Conservation (phyloP, 192 early-diverging fungal species). For the Backusella westeae region DNA sequence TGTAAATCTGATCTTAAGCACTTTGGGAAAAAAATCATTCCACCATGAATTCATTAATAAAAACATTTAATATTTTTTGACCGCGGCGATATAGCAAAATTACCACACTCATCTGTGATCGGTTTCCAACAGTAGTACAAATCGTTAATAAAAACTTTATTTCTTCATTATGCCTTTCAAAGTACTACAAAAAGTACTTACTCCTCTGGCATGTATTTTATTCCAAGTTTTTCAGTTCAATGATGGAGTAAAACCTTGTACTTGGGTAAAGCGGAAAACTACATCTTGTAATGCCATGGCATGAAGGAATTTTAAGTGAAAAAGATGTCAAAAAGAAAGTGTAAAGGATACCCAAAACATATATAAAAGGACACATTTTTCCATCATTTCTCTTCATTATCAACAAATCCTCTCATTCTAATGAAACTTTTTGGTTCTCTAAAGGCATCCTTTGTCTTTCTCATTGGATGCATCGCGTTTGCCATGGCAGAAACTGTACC, state of each 20-base stretch:
- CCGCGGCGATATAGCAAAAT: neutral
- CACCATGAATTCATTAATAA: no score
- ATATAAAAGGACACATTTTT: neutral
- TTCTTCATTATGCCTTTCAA: neutral
- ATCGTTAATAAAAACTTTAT: neutral
- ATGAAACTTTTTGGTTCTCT: neutral
- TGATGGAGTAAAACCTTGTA: neutral
- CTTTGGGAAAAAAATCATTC: neutral
- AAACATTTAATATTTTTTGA: neutral
- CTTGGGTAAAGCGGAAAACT: neutral
- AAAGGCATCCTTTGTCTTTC: neutral
- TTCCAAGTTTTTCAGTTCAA: neutral
- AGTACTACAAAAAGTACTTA: neutral
- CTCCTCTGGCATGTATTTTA: neutral
- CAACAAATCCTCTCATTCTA: neutral
- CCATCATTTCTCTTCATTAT: neutral
- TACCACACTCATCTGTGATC: neutral
- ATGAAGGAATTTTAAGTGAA: neutral
- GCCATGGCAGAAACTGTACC: constrained; percentile 12
- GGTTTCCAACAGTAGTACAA: neutral
- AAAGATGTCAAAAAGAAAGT: neutral
- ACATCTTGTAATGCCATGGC: no score
- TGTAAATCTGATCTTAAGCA: neutral
- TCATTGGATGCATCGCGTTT: neutral
- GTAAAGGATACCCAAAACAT: neutral